These are phyloP conservation scores for Globisporangium irregulare DNA, from an alignment of 352 stramenopile genomes.

Conservation along the genomic window DNA sequence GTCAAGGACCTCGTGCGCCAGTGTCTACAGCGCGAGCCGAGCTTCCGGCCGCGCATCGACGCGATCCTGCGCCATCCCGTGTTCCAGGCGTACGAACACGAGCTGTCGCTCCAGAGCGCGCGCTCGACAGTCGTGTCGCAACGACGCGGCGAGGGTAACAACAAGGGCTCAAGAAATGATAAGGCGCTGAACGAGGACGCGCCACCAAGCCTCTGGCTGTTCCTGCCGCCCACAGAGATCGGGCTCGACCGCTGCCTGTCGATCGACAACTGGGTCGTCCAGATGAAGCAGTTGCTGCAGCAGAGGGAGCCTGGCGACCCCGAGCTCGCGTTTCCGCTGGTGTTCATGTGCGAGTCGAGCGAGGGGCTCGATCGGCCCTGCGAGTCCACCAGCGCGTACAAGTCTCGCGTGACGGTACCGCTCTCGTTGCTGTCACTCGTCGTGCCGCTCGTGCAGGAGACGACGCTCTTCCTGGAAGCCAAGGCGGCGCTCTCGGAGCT, in stretches of 20 bases:
- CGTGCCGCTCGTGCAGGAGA: conserved; percentile 61
- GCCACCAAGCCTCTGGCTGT: conserved; percentile 63
- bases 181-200: conserved; percentile 21
- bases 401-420: conserved; percentile 29
- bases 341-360: conserved; percentile 63
- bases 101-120: conserved; percentile 8
- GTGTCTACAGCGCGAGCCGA: conserved; percentile 38
- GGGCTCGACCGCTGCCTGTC: conserved; percentile 32
- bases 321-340: conserved; percentile 49
- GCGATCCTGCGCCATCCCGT: conserved; percentile 35
- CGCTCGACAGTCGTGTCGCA: conserved; percentile 5
- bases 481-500: conserved; percentile 38
- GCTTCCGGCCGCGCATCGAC: conserved; percentile 37
- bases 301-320: conserved; percentile 13
- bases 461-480: conserved; percentile 57
- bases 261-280: conserved; percentile 42
- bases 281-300: conserved; percentile 37
- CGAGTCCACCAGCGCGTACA: conserved; percentile 20
- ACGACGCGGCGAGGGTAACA: background rate
- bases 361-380: conserved; percentile 21
- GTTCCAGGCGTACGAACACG: conserved; percentile 31
- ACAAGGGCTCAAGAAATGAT: background rate
- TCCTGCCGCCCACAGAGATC: conserved; percentile 46
- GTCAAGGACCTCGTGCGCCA: conserved; percentile 39
- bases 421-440: conserved; percentile 52